Evolutionary conservation across 441 rosid species (phyloP).

Genomic region (Jatropha podagrica): DNA sequence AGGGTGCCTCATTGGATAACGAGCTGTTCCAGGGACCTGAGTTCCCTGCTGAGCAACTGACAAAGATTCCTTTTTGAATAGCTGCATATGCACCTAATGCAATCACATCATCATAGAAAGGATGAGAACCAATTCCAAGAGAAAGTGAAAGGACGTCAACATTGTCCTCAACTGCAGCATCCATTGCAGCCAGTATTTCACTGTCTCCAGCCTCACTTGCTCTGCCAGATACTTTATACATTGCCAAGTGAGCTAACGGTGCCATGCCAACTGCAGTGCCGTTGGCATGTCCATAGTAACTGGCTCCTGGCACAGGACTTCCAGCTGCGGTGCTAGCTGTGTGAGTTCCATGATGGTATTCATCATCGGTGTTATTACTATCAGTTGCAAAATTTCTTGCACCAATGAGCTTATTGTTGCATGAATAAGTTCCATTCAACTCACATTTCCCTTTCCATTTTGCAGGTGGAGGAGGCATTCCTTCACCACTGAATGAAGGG

Average conservation of each 20-base stretch:
- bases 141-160: conserved; percentile 34
- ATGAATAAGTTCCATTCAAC: conserved; percentile 20
- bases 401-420: conserved; percentile 45
- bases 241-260: conserved; percentile 33
- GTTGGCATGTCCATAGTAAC: conserved; percentile 29
- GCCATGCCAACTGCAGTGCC: conserved; percentile 33
- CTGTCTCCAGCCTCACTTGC: conserved; percentile 17
- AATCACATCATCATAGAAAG: conserved; percentile 32
- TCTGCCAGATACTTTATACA: conserved; percentile 28
- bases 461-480: conserved; percentile 38
- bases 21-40: too few relatives aligned
- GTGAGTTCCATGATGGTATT: conserved; percentile 41
- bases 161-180: conserved; percentile 32
- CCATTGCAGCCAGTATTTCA: conserved; percentile 30
- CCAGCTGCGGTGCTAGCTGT: conserved; percentile 45
- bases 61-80: too few relatives aligned
- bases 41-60: too few relatives aligned
- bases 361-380: conserved; percentile 27
- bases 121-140: conserved; percentile 27
- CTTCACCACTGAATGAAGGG: conserved; percentile 30
- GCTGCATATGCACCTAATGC: conserved; percentile 45
- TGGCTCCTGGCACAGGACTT: conserved; percentile 21
- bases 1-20: too few relatives aligned
- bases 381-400: conserved; percentile 27
- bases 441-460: conserved; percentile 44